Evolutionary conservation across 2,329 filamentous ascomycete species (phyloP).

Genomic region (Alternaria consortialis): DNA sequence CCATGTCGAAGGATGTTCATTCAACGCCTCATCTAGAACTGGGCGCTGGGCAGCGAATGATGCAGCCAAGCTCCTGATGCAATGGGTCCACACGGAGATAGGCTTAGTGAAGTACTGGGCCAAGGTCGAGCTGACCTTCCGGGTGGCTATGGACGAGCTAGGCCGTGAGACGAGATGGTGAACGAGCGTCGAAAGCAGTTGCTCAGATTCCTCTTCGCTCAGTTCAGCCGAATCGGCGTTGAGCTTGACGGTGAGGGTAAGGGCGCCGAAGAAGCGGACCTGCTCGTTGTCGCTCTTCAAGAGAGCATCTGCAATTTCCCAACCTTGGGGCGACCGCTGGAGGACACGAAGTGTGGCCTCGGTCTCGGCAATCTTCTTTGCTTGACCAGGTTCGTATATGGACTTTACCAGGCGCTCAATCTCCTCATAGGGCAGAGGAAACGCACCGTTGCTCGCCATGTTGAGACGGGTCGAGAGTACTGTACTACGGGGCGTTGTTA

Average conservation of each 20-base stretch:
- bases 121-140: slow-evolving; percentile 80
- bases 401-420: slow-evolving; percentile 59
- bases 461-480: background rate
- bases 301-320: slow-evolving; percentile 83
- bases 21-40: slow-evolving; percentile 60
- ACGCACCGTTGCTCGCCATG: slow-evolving; percentile 35
- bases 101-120: slow-evolving; percentile 79
- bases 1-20: slow-evolving; percentile 54
- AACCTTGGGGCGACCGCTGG: slow-evolving; percentile 82
- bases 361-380: slow-evolving; percentile 60
- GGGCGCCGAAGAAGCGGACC: slow-evolving; percentile 88
- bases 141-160: slow-evolving; percentile 68
- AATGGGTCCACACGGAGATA: slow-evolving; percentile 71
- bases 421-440: slow-evolving; percentile 44
- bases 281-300: slow-evolving; percentile 74
- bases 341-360: slow-evolving; percentile 81
- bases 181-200: slow-evolving; percentile 50
- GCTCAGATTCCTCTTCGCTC: slow-evolving; percentile 46
- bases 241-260: slow-evolving; percentile 93
- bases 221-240: slow-evolving; percentile 77
- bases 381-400: slow-evolving; percentile 59
- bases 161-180: slow-evolving; percentile 44
- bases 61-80: slow-evolving; percentile 69
- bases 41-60: slow-evolving; percentile 63
- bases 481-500: background rate